Evolutionary conservation across 202 grass and related monocot species (phyloP).

Genomic region (Dendrocalamus latiflorus): DNA sequence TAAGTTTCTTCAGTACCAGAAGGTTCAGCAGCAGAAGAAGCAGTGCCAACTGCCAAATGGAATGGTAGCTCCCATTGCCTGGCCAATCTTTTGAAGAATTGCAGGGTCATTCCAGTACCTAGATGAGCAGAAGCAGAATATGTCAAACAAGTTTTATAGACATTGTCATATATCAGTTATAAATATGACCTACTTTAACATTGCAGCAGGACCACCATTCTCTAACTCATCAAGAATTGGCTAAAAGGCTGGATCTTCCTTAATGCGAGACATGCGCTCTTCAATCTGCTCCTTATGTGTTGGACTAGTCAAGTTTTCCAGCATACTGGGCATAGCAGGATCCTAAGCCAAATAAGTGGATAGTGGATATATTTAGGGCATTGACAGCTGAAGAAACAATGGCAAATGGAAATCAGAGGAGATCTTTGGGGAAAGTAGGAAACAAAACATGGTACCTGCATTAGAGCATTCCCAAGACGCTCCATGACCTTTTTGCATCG

Average conservation of each 20-base stretch:
- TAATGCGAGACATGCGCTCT: conserved; percentile 76
- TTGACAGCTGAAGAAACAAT: background rate
- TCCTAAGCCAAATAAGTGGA: conserved; percentile 45
- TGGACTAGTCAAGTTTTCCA: conserved; percentile 71
- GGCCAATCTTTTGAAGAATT: conserved; percentile 83
- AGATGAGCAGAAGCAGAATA: conserved; percentile 17
- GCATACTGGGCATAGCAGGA: conserved; percentile 81
- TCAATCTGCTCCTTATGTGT: conserved; percentile 85
- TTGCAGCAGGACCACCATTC: conserved; percentile 78
- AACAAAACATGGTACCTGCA: conserved; percentile 57
- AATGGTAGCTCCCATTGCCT: conserved; percentile 80
- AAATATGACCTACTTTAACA: conserved; percentile 79
- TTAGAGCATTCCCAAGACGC: conserved; percentile 71
- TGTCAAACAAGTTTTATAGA: conserved; percentile 15
- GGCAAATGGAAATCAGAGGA: background rate
- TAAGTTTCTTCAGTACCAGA: conserved; percentile 68
- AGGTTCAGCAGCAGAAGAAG: conserved; percentile 39
- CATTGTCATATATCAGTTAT: background rate
- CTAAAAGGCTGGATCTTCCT: conserved; percentile 82
- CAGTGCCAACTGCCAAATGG: conserved; percentile 47
- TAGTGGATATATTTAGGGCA: background rate
- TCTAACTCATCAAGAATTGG: conserved; percentile 93
- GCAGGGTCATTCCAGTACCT: conserved; percentile 99
- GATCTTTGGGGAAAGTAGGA: background rate
- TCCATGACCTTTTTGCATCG: conserved; percentile 98